Evolutionary conservation across 768 basidiomycete species (phyloP).

Genomic region (Kondoa subrosea): DNA sequence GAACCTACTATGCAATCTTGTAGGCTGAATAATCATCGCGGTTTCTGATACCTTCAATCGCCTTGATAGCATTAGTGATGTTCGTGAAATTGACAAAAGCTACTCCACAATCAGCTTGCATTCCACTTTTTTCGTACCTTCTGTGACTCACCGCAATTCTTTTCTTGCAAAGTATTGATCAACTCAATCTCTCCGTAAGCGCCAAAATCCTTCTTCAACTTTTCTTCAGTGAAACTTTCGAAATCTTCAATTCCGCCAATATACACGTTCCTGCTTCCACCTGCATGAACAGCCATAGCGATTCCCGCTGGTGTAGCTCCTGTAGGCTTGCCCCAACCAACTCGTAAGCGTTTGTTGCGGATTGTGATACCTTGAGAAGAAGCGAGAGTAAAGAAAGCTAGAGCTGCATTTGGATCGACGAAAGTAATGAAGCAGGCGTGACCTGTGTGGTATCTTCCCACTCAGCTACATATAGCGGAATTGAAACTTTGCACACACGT

Average conservation of each 20-base stretch:
- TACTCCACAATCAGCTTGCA: neutral
- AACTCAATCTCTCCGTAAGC: constrained; percentile 95
- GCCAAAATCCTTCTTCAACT: constrained; percentile 77
- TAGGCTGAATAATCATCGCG: constrained; percentile 77
- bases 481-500: constrained; percentile 66
- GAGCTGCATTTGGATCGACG: constrained; percentile 78
- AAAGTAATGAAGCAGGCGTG: constrained; percentile 53
- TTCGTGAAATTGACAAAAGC: constrained; percentile 77
- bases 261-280: constrained; percentile 92
- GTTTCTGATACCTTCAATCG: constrained; percentile 86
- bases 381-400: constrained; percentile 85
- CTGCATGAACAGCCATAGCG: constrained; percentile 73
- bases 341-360: constrained; percentile 83
- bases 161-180: constrained; percentile 2
- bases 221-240: constrained; percentile 74
- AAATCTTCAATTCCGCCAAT: constrained; percentile 88
- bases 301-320: constrained; percentile 69
- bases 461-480: constrained; percentile 16
- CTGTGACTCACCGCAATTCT: constrained; percentile 3
- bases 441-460: constrained; percentile 12
- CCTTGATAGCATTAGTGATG: constrained; percentile 87
- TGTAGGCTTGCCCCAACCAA: constrained; percentile 95
- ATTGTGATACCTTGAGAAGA: constrained; percentile 74
- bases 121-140: too few relatives aligned
- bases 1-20: constrained; percentile 53